Conservation (phyloP, 106 monocot species). For the Acanthochlamys bracteata region DNA sequence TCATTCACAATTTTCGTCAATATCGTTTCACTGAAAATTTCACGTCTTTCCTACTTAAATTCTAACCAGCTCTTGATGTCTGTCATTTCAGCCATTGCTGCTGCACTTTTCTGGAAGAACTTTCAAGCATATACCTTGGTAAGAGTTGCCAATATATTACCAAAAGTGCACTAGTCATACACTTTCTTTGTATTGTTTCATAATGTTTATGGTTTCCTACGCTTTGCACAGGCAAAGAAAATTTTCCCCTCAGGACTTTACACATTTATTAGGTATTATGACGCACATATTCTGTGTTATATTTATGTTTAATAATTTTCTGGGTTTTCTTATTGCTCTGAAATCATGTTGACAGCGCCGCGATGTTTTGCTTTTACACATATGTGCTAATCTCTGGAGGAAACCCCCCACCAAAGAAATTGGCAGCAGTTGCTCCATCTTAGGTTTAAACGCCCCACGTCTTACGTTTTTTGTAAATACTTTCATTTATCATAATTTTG, state of each 20-base stretch:
- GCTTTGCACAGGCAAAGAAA: slow-evolving; percentile 20
- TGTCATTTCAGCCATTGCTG: slow-evolving; percentile 18
- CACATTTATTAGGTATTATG: slow-evolving; percentile 21
- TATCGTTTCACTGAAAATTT: not conserved
- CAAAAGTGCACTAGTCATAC: not conserved
- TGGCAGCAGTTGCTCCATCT: slow-evolving; percentile 2
- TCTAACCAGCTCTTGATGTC: not conserved
- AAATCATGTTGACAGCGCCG: slow-evolving; percentile 15
- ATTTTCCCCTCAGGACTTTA: slow-evolving; percentile 25
- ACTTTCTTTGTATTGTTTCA: not conserved
- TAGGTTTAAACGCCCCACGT: not conserved
- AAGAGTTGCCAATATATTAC: slow-evolving; percentile 2
- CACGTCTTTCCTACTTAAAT: not conserved
- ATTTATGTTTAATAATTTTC: not conserved
- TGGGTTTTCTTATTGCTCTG: not conserved
- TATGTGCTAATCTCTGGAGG: slow-evolving; percentile 12
- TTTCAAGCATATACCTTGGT: slow-evolving; percentile 24
- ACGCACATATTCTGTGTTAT: not conserved
- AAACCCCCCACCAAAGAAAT: slow-evolving; percentile 25
- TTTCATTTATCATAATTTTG: too few species aligned
- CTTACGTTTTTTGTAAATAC: too few species aligned
- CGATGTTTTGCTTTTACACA: slow-evolving; percentile 19
- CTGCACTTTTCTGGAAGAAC: slow-evolving; percentile 21
- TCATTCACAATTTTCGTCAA: not conserved
- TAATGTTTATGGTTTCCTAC: too few species aligned